phyloP scores from a whole-genome alignment of 805 yeast genomes.

The Metschnikowia borealis region DNA sequence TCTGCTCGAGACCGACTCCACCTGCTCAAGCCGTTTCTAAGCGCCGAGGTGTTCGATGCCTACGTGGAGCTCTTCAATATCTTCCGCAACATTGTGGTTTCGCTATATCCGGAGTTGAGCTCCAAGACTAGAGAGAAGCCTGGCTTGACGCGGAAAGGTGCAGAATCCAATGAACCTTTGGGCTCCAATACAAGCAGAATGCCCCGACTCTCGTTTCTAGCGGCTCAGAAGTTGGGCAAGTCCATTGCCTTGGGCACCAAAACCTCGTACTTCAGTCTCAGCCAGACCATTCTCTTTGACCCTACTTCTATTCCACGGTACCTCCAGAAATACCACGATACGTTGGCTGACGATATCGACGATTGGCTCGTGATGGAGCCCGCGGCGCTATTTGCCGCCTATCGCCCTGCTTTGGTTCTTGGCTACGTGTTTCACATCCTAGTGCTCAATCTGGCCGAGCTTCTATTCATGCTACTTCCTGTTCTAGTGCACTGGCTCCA shows the following conservation, averaged over 20 bases:
- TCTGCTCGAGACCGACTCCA: constrained; percentile 24
- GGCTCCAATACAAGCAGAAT: not conserved
- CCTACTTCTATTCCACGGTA: constrained; percentile 24
- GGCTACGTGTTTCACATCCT: constrained; percentile 36
- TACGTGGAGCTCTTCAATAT: constrained; percentile 31
- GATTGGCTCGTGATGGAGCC: constrained; percentile 37
- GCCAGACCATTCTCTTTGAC: constrained; percentile 24
- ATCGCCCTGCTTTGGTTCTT: constrained; percentile 24
- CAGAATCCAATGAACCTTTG: not conserved
- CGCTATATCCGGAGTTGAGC: constrained; percentile 11
- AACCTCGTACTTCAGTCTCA: constrained; percentile 31
- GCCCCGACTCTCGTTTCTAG: constrained; percentile 21
- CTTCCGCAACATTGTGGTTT: constrained; percentile 24
- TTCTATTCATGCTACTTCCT: constrained; percentile 32
- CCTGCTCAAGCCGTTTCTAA: constrained; percentile 22
- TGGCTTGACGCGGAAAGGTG: not conserved
- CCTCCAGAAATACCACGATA: constrained; percentile 20
- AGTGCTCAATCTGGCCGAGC: constrained; percentile 31
- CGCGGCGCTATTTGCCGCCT: constrained; percentile 14
- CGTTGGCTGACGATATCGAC: constrained; percentile 33
- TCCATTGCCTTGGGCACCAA: constrained; percentile 32
- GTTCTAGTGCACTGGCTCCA: constrained; percentile 35
- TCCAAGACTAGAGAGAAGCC: not conserved
- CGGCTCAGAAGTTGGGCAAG: constrained; percentile 30
- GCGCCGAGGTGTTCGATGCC: constrained; percentile 24